Percentiles rank a stretch among this genome's conserved stretches.
These are phyloP conservation scores for Dioscorea cayenensis DNA, from an alignment of 116 monocot genomes.

Conservation along the genomic window DNA sequence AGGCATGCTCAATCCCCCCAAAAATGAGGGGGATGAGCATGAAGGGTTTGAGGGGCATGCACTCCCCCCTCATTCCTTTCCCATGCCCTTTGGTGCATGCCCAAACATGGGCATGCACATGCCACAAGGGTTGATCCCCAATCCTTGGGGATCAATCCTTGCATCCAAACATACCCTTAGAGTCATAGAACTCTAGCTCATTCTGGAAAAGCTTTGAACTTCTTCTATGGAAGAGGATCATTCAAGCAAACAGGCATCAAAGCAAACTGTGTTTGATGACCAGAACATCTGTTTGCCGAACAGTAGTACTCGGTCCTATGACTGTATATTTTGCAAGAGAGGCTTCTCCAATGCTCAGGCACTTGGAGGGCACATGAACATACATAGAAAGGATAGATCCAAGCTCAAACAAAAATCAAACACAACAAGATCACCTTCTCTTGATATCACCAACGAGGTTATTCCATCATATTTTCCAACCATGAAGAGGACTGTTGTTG, in stretches of 20 bases:
- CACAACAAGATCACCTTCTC: background rate
- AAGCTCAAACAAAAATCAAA: background rate
- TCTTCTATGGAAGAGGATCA: background rate
- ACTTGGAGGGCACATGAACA: constrained; percentile 13
- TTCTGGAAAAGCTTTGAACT: too few relatives aligned
- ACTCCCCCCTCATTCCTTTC: too few relatives aligned
- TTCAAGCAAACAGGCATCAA: background rate
- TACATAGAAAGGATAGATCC: constrained; percentile 4
- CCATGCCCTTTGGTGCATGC: too few relatives aligned
- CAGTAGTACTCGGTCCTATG: background rate
- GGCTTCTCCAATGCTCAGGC: constrained; percentile 7
- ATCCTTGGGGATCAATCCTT: too few relatives aligned
- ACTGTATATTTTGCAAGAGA: constrained; percentile 12
- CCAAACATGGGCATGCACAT: too few relatives aligned
- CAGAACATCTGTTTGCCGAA: background rate
- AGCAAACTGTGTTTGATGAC: background rate
- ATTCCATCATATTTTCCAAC: background rate
- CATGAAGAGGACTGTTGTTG: background rate
- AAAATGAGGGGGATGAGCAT: too few relatives aligned
- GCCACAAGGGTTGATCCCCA: too few relatives aligned
- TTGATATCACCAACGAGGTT: background rate
- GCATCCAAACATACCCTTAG: too few relatives aligned
- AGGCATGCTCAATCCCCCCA: too few relatives aligned
- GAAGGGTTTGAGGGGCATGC: too few relatives aligned
- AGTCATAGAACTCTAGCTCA: too few relatives aligned